Base-by-base conservation (phyloP, 129 eudicot species). In the Saposhnikovia divaricata region DNA sequence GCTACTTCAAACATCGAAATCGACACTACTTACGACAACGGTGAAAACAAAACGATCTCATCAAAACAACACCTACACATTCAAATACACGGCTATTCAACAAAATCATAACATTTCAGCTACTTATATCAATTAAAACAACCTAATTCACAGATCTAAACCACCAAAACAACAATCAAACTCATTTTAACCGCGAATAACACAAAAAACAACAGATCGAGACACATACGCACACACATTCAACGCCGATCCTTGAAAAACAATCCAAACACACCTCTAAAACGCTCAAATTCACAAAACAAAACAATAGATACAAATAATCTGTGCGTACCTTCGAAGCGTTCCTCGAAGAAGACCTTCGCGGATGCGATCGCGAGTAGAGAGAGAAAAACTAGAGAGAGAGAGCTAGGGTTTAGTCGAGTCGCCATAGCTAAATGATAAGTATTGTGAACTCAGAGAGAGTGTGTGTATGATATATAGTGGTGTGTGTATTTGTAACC, bases 301-400 rank as follows among this genome's bases (percentile, higher is more conserved):
- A 28, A 3, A 80, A 50, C 68, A 21, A 68, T 55, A 63, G 11
- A 13, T 59, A 55, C 45, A 40, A 2, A 5, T 1, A 38, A 15
- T 43, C 6, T 51, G 47, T 61, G 9, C 9, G 28, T n/a, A 94
- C 98, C 98, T 10, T 86, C 88, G 55, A 94, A 94, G 16, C 97
- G 97, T 75, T 94, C 98, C 80, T 92, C 97, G 86, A 94, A 92
- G 92, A 90, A 83, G 45, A 91, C 89, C 75, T 87, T 81, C 39
- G 98, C 92, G 14, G 96, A 87, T 59, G 90, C 87, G 73, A 85
- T 55, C 40, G 92, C 87, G 53, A 92, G 55, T 72, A 89, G 84
- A 19, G 85, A 81, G 46, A 78, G 74, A 42, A 44, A 65, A 59
- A 74, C 40, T 23, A 12, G 80, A 18, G 78, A 59, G 70, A 57